These are phyloP conservation scores for Lignosus rhinocerotis DNA, from an alignment of 1,284 basidiomycete species.

Conservation along the genomic window DNA sequence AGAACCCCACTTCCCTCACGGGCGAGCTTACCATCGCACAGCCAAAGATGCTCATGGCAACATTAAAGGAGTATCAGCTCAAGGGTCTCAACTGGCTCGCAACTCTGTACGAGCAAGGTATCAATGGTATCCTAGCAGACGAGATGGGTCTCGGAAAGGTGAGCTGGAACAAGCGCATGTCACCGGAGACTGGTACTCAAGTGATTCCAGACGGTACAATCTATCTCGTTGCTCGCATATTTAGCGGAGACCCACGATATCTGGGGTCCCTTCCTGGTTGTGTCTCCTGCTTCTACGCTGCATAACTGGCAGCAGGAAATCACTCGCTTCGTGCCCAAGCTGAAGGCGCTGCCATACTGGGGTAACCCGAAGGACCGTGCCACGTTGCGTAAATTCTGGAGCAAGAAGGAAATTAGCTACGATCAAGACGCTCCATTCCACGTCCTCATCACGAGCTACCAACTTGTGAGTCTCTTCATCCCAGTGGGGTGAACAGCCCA, in stretches of 20 bases:
- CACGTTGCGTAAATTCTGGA: constrained; percentile 97
- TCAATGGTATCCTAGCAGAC: constrained; percentile 97
- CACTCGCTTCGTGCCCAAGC: constrained; percentile 89
- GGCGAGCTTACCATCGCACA: constrained; percentile 88
- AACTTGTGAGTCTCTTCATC: constrained; percentile 62
- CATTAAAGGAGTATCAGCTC: constrained; percentile 97
- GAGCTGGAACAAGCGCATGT: constrained; percentile 17
- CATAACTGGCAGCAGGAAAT: constrained; percentile 99
- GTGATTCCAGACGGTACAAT: constrained; percentile 86
- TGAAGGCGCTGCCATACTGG: constrained; percentile 99
- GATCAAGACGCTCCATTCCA: constrained; percentile 96
- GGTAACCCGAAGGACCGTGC: constrained; percentile 96
- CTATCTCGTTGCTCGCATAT: constrained; percentile 95
- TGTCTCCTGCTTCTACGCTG: constrained; percentile 95
- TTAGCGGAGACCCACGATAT: constrained; percentile 97
- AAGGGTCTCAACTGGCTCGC: constrained; percentile 99
- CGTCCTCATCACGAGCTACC: constrained; percentile 96
- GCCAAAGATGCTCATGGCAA: constrained; percentile 95
- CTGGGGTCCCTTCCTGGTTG: constrained; percentile 99
- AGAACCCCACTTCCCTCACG: constrained; percentile 94
- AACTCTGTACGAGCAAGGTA: constrained; percentile 98
- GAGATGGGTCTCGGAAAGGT: constrained; percentile 99
- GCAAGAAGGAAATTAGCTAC: constrained; percentile 96
- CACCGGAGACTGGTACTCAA: neutral
- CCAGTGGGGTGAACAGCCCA: neutral